A percentile compares a stretch with the other conserved stretches of the same genome.
phyloP scores from a whole-genome alignment of 2,329 filamentous ascomycete genomes.

The Aaosphaeria pasadenensis region DNA sequence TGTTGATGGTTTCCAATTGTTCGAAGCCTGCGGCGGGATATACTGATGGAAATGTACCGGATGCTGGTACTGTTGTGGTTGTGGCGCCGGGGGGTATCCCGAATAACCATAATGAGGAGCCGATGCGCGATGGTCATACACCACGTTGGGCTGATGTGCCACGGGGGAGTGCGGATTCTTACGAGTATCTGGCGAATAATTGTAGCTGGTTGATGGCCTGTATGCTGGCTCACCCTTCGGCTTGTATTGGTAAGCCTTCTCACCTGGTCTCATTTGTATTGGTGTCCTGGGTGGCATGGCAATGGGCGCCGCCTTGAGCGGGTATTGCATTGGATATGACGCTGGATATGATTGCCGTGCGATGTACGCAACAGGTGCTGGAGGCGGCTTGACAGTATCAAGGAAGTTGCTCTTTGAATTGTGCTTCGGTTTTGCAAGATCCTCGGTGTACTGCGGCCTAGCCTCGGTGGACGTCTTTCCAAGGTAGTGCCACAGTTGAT shows the following conservation, averaged over 20 bases:
- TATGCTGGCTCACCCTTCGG: slow-evolving; percentile 23
- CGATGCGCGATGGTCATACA: slow-evolving; percentile 28
- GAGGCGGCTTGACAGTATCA: slow-evolving; percentile 57
- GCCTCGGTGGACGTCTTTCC: slow-evolving; percentile 84
- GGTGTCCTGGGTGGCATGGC: slow-evolving; percentile 31
- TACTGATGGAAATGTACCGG: slow-evolving; percentile 11
- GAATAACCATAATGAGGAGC: slow-evolving; percentile 21
- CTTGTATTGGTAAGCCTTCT: slow-evolving; percentile 32
- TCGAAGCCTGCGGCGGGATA: slow-evolving; percentile 14
- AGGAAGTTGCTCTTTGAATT: slow-evolving; percentile 71
- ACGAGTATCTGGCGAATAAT: slow-evolving; percentile 24
- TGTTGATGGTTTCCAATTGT: slow-evolving; percentile 21
- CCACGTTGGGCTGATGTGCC: slow-evolving; percentile 36
- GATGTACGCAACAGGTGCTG: slow-evolving; percentile 26
- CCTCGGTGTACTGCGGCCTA: slow-evolving; percentile 85
- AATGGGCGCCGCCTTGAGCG: slow-evolving; percentile 43
- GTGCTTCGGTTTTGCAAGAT: slow-evolving; percentile 60
- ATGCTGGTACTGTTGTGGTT: slow-evolving; percentile 9
- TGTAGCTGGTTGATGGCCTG: slow-evolving; percentile 29
- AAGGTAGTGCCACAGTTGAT: slow-evolving; percentile 86
- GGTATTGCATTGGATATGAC: slow-evolving; percentile 45
- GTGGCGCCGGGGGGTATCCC: slow-evolving; percentile 6
- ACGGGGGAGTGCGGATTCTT: slow-evolving; percentile 37
- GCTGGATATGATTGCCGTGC: slow-evolving; percentile 28
- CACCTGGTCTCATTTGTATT: slow-evolving; percentile 16